Evolutionary conservation across 2,329 filamentous ascomycete species (phyloP).

Genomic region (Tolypocladium ovalisporum): DNA sequence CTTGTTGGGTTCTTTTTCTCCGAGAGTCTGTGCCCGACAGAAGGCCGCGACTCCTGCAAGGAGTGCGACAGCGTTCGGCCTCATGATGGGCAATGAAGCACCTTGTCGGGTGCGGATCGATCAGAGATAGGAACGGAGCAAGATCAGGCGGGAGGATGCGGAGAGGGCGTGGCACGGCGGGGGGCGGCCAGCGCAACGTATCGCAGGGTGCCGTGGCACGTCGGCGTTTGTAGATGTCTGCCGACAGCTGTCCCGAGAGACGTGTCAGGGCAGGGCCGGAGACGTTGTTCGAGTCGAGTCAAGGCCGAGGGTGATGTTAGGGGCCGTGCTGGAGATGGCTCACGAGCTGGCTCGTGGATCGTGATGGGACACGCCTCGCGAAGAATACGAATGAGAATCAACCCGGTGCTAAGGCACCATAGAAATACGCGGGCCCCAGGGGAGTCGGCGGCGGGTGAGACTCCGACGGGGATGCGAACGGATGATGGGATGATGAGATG

Average conservation of each 20-base stretch:
- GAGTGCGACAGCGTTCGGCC: constrained; percentile 28
- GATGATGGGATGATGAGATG: neutral
- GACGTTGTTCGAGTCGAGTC: neutral
- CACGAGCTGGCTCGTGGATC: neutral
- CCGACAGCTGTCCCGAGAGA: neutral
- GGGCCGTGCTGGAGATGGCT: neutral
- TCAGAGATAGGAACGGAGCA: neutral
- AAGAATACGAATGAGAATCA: neutral
- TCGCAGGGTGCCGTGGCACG: neutral
- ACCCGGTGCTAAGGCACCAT: neutral
- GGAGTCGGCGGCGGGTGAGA: neutral
- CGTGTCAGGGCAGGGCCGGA: neutral
- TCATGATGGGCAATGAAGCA: constrained; percentile 15
- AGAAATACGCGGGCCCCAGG: neutral
- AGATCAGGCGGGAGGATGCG: neutral
- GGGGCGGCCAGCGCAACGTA: neutral
- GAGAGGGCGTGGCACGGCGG: neutral
- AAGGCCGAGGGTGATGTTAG: neutral
- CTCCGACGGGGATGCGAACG: neutral
- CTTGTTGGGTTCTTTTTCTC: constrained; percentile 23
- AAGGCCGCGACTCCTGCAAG: constrained; percentile 30
- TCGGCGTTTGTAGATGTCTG: neutral
- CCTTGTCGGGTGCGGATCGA: neutral
- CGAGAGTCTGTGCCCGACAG: constrained; percentile 15
- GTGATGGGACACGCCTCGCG: neutral